Conservation (phyloP, 805 yeast species). For the Schwanniomyces vanrijiae region DNA sequence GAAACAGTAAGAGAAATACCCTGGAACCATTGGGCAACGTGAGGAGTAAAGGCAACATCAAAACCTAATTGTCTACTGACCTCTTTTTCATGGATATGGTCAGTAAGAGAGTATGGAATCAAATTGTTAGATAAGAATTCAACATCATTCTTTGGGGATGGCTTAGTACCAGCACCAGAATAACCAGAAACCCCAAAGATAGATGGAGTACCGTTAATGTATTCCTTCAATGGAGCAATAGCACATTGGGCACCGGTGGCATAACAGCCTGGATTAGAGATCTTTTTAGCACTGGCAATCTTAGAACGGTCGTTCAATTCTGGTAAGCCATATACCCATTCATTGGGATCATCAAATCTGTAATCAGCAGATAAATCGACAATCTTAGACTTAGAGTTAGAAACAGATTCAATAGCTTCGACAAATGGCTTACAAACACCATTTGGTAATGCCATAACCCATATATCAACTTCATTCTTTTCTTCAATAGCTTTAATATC, state of each 20-base stretch:
- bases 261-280: constrained; percentile 97
- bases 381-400: constrained; percentile 70
- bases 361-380: constrained; percentile 94
- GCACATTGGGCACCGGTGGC: constrained; percentile 97
- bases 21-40: constrained; percentile 99
- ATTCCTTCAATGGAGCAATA: constrained; percentile 78
- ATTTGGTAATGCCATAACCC: constrained; percentile 99
- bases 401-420: constrained; percentile 69
- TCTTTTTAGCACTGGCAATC: constrained; percentile 71
- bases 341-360: constrained; percentile 84
- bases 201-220: constrained; percentile 70
- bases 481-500: constrained; percentile 80
- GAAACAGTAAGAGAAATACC: constrained; percentile 93
- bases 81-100: constrained; percentile 95
- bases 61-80: constrained; percentile 77
- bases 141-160: constrained; percentile 91
- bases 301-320: constrained; percentile 72
- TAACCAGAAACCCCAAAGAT: constrained; percentile 97
- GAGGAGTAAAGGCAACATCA: constrained; percentile 89
- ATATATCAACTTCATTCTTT: constrained; percentile 78
- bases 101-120: constrained; percentile 93
- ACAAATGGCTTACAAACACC: constrained; percentile 93
- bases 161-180: constrained; percentile 99
- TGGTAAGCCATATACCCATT: constrained; percentile 95
- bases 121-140: constrained; percentile 73